Conservation (phyloP, 768 basidiomycete species). For the Hericium rajendrae region DNA sequence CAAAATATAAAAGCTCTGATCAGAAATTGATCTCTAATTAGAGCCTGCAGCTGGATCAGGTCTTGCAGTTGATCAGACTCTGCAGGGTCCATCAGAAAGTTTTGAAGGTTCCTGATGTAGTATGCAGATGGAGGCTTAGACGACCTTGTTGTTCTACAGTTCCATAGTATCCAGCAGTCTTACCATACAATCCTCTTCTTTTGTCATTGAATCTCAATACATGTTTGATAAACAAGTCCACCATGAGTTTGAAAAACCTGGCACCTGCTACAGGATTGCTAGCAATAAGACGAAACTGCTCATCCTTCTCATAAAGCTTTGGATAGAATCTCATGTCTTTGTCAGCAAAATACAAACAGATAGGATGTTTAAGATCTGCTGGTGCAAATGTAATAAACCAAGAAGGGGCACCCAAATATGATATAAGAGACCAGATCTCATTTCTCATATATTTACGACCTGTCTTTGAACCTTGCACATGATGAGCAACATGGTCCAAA, state of each 20-base stretch:
- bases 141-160: slow-evolving; percentile 12
- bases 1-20: too few relatives aligned
- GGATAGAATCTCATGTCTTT: not conserved
- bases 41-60: too few relatives aligned
- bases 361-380: slow-evolving; percentile 13
- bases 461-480: slow-evolving; percentile 12
- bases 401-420: slow-evolving; percentile 7
- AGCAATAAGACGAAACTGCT: slow-evolving; percentile 2
- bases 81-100: too few relatives aligned
- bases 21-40: too few relatives aligned
- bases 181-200: slow-evolving; percentile 10
- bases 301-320: not conserved
- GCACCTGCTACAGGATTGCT: slow-evolving; percentile 13
- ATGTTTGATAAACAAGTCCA: slow-evolving; percentile 9
- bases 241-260: slow-evolving; percentile 13
- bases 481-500: slow-evolving; percentile 7
- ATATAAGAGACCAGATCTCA: slow-evolving; percentile 14
- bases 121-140: slow-evolving; percentile 13
- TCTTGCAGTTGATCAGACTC: too few relatives aligned
- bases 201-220: not conserved
- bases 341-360: slow-evolving; percentile 12
- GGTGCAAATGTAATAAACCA: slow-evolving; percentile 19
- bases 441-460: slow-evolving; percentile 8
- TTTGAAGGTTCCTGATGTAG: too few relatives aligned
- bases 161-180: slow-evolving; percentile 14